A percentile compares a stretch with the other conserved stretches of the same genome.
phyloP scores from a whole-genome alignment of 2,329 filamentous ascomycete genomes.

The Dryadomyces quercus-mongolicae region DNA sequence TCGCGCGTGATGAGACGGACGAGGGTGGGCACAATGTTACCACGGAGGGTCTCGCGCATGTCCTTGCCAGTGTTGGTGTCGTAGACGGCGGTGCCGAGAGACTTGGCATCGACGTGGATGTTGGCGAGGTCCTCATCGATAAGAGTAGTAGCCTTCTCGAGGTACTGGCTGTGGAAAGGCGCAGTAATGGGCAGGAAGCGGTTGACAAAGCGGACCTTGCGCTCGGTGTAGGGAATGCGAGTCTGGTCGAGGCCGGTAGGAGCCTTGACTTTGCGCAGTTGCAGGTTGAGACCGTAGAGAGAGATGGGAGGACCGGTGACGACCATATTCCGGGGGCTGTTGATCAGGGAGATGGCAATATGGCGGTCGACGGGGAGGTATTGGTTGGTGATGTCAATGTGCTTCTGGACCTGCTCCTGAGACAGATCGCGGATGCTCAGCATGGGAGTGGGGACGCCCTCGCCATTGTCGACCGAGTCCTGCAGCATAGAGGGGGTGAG shows the following conservation, averaged over 20 bases:
- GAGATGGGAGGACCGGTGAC: slow-evolving; percentile 94
- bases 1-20: slow-evolving; percentile 91
- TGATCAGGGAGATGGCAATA: slow-evolving; percentile 89
- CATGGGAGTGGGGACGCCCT: slow-evolving; percentile 96
- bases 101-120: slow-evolving; percentile 59
- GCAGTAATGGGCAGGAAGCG: slow-evolving; percentile 95
- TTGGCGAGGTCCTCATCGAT: slow-evolving; percentile 83
- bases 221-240: slow-evolving; percentile 84
- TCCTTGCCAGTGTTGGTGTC: slow-evolving; percentile 86
- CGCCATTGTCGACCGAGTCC: slow-evolving; percentile 86
- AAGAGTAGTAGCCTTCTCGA: slow-evolving; percentile 66
- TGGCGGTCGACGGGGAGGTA: slow-evolving; percentile 88
- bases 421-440: slow-evolving; percentile 91
- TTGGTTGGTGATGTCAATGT: slow-evolving; percentile 93
- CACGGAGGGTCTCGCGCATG: slow-evolving; percentile 54
- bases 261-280: slow-evolving; percentile 92
- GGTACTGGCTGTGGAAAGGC: slow-evolving; percentile 95
- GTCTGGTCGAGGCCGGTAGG: slow-evolving; percentile 96
- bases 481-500: slow-evolving; percentile 81
- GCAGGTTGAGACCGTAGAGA: slow-evolving; percentile 88
- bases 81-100: slow-evolving; percentile 74
- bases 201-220: slow-evolving; percentile 93
- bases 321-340: slow-evolving; percentile 94
- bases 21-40: slow-evolving; percentile 75
- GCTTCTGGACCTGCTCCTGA: slow-evolving; percentile 78